Evolutionary conservation across 1,139 yeast species (phyloP).

Genomic region (Hansenula sp.): DNA sequence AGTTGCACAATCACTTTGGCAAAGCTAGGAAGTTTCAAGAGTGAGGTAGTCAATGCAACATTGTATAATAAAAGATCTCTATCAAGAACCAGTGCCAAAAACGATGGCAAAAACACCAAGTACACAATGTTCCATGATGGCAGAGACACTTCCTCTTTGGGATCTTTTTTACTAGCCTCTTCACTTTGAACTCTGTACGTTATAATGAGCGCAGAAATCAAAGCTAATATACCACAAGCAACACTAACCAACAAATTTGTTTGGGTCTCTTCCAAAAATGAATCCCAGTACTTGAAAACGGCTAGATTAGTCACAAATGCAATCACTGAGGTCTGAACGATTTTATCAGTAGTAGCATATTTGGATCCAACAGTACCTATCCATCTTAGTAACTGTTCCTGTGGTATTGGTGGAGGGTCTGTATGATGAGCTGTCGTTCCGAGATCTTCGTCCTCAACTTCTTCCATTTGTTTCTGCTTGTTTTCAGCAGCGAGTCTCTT

Average conservation of each 20-base stretch:
- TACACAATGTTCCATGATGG: slow-evolving; percentile 23
- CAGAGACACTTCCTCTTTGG: not conserved
- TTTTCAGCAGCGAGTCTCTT: slow-evolving; percentile 10
- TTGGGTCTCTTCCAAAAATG: slow-evolving; percentile 5
- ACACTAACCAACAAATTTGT: slow-evolving; percentile 16
- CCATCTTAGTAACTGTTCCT: slow-evolving; percentile 18
- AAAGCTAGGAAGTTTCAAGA: slow-evolving; percentile 16
- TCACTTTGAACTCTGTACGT: slow-evolving; percentile 10
- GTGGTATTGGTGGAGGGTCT: slow-evolving; percentile 12
- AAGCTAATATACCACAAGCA: slow-evolving; percentile 17
- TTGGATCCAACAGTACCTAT: slow-evolving; percentile 9
- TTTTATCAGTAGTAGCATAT: slow-evolving; percentile 12
- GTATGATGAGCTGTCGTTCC: slow-evolving; percentile 2
- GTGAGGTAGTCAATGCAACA: slow-evolving; percentile 16
- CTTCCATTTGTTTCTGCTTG: not conserved
- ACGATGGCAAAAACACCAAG: slow-evolving; percentile 17
- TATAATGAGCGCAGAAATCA: slow-evolving; percentile 15
- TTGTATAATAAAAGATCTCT: slow-evolving; percentile 18
- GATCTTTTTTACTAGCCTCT: not conserved
- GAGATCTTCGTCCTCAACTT: slow-evolving; percentile 4
- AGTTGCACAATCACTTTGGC: slow-evolving; percentile 19
- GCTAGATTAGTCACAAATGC: slow-evolving; percentile 12
- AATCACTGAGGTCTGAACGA: slow-evolving; percentile 15
- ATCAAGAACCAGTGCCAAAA: slow-evolving; percentile 14
- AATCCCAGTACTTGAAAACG: slow-evolving; percentile 7